Evolutionary conservation across 495 filamentous ascomycete species (phyloP), one percentile per base, ranked within the genome.

Genomic region (Trichoderma reesei): DNA sequence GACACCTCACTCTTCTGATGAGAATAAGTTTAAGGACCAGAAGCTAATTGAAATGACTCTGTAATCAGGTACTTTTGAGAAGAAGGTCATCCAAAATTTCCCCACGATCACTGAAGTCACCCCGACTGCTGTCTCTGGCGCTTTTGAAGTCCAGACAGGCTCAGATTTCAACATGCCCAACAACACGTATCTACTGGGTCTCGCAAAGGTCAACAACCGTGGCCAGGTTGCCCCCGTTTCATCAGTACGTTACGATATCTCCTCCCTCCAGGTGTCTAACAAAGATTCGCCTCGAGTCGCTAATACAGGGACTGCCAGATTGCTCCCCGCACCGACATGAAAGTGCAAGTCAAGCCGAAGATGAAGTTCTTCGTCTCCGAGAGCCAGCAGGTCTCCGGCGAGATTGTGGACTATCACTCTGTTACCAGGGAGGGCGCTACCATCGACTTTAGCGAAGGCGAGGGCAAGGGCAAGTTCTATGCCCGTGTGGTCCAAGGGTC

Each of bases 141-240:
- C 51, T 3, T 56, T 13, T 14, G 51, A 56, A 14, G 16, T 56
- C 26, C 33, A 56, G 11, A 56, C 51, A 1, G 26, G 51, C 11
- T 33, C 20, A 3, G 51, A 56, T 13, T 56, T 56, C 14, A 34
- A 20, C 51, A 6, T 56, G 7, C 51, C 51, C 9, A 56, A 56
- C 26, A 34, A 56, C 26, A 56, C 51, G 5, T 56, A 56, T 16
- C 51, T 56, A 2, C 9, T 56, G 9, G 51, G 51, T 3, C 51
- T 56, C 34, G 51, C 51, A 34, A 56, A 56, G 26, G 51, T 56
- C 51, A 56, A 56, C 13, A 34, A 34, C 20, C 51, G 51, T 11
- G 51, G 51, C 2, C 51, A 56, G 51, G 51, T 56, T 34, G 51
- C 51, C 26, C 51, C 51, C 33, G 51, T 56, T 56, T 26, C 51